phyloP scores from a whole-genome alignment of 78 protist genomes.

The Goniomonas avonlea region DNA sequence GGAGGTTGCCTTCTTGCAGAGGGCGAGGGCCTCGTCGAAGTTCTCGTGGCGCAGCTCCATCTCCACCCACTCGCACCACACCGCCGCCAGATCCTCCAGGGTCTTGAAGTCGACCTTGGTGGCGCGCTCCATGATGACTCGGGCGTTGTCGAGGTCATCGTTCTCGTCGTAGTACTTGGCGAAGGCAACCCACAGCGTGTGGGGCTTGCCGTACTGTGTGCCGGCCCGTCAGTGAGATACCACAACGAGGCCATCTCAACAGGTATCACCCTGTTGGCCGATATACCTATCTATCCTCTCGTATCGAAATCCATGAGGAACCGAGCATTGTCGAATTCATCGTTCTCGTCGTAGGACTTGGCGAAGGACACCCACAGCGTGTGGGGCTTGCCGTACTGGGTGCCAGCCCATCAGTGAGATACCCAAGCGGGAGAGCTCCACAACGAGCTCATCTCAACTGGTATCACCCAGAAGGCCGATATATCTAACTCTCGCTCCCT shows the following conservation, averaged over 20 bases:
- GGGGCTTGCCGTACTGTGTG: constrained; percentile 73
- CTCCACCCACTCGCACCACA: constrained; percentile 88
- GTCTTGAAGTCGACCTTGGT: constrained; percentile 20
- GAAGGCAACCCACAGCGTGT: constrained; percentile 59
- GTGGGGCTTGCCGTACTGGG: constrained; percentile 70
- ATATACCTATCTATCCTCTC: background rate
- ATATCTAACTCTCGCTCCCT: background rate
- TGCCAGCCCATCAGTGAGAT: too few species aligned
- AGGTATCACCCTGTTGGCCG: background rate
- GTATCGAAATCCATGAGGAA: constrained; percentile 61
- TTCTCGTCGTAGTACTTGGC: constrained; percentile 31
- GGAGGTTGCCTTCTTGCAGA: background rate
- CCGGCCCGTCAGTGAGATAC: too few species aligned
- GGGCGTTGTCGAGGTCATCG: constrained; percentile 57
- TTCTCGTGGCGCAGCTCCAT: constrained; percentile 75
- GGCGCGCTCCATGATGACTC: constrained; percentile 64
- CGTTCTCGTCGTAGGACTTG: constrained; percentile 20
- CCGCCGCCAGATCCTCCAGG: constrained; percentile 74
- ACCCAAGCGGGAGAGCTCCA: too few species aligned
- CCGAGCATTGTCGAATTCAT: constrained; percentile 61
- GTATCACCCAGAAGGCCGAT: background rate
- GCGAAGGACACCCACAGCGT: constrained; percentile 61
- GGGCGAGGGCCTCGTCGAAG: background rate
- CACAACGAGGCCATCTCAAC: background rate
- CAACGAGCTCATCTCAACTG: background rate